Percentiles rank a stretch among this genome's conserved stretches.
Evolutionary conservation across 768 basidiomycete species (phyloP).

Genomic region (Fomitopsis pulvina): DNA sequence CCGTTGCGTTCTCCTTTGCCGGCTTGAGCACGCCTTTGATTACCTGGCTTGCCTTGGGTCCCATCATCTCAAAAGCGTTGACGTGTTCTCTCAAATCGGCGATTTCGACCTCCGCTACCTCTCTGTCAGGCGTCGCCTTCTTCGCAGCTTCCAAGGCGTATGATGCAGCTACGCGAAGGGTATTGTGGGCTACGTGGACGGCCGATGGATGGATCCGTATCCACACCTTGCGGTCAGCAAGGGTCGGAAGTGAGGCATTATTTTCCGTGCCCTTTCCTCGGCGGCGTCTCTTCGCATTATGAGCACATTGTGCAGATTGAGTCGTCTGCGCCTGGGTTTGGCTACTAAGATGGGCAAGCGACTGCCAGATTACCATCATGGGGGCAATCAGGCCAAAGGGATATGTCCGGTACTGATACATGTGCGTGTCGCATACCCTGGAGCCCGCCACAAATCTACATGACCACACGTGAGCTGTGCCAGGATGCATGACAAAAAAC

Average conservation of each 20-base stretch:
- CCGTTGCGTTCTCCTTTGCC: constrained; percentile 38
- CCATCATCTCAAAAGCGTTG: constrained; percentile 86
- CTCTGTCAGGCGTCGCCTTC: constrained; percentile 14
- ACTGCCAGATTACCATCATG: constrained; percentile 67
- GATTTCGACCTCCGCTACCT: constrained; percentile 45
- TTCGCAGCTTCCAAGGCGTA: constrained; percentile 33
- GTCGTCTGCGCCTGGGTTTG: neutral
- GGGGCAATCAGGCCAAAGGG: constrained; percentile 71
- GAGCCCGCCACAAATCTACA: constrained; percentile 60
- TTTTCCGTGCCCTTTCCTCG: constrained; percentile 27
- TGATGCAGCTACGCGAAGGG: constrained; percentile 47
- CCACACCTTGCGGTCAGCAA: constrained; percentile 51
- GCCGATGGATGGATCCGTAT: constrained; percentile 73
- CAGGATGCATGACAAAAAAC: neutral
- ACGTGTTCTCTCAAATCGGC: constrained; percentile 64
- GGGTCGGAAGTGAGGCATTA: neutral
- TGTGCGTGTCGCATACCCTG: constrained; percentile 55
- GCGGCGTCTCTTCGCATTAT: constrained; percentile 12
- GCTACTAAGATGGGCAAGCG: constrained; percentile 17
- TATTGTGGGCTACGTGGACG: constrained; percentile 47
- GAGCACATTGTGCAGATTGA: neutral
- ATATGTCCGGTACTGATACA: constrained; percentile 58
- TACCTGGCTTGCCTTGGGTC: constrained; percentile 46
- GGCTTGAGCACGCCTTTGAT: constrained; percentile 57
- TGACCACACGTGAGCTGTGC: constrained; percentile 1